Conservation (phyloP, 441 rosid species). For the Aquilaria agallochum region DNA sequence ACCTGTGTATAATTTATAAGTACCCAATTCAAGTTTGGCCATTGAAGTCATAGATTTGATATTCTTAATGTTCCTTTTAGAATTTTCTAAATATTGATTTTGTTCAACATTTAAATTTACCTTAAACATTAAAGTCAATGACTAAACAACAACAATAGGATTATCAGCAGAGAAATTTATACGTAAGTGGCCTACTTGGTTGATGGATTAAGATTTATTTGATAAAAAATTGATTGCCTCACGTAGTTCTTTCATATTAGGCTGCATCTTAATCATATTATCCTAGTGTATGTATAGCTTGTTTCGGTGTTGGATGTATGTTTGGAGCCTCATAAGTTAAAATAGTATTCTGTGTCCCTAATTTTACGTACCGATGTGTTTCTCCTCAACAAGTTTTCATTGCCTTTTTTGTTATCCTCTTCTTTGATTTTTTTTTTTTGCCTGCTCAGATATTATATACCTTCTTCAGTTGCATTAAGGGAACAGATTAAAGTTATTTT, state of each 20-base stretch:
- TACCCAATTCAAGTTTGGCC: too few species aligned
- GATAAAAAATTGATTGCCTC: not conserved
- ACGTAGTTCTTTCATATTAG: too few species aligned
- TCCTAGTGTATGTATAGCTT: not conserved
- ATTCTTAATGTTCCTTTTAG: not conserved
- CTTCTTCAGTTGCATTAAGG: slow-evolving; percentile 4
- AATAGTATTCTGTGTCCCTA: not conserved
- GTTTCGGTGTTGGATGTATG: not conserved
- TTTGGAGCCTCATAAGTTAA: not conserved
- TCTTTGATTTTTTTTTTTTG: not conserved
- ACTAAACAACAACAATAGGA: too few species aligned
- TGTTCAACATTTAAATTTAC: too few species aligned
- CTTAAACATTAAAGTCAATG: too few species aligned
- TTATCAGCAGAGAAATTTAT: not conserved
- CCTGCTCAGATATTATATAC: not conserved
- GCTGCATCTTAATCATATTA: too few species aligned
- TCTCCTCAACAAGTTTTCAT: not conserved
- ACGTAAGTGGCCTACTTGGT: too few species aligned
- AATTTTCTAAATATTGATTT: too few species aligned
- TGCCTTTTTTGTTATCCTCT: too few species aligned
- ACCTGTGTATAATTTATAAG: too few species aligned
- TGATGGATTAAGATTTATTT: too few species aligned
- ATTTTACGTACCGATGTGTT: not conserved
- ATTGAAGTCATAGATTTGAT: too few species aligned
- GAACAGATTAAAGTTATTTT: not conserved